Evolutionary conservation across 2,329 filamentous ascomycete species (phyloP), one percentile per base, ranked within the genome.

Genomic region (Neofusicoccum ribis): DNA sequence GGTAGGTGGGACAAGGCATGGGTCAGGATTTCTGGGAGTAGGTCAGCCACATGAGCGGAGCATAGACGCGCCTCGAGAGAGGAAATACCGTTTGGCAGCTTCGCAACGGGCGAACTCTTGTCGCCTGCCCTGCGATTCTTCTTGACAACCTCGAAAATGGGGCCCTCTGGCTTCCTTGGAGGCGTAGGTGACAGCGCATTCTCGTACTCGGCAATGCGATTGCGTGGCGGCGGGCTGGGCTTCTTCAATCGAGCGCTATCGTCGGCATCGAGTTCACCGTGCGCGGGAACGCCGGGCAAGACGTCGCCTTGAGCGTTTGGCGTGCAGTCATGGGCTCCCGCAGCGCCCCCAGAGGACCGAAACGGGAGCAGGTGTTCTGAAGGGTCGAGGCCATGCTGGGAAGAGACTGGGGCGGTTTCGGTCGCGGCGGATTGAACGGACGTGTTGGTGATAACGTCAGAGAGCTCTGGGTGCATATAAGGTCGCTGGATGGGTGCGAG

Each of bases 1-100:
- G 93, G 90, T 61, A 99, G 83, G 80, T 98, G 91, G 44, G 95
- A 97, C 65, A 98, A 81, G 37, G 96, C 89, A 72, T 97, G 93
- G 11, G 92, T 97, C 77, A 98, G 79, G 65, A 98, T 89, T 84
- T 99, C 95, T 97, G 77, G 65, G 56, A 27, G 50, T 15, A 62
- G 74, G 76, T 74, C 71, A 66, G 58, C 34, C 17, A n/a, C 49
- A 65, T 15, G 15, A 12, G 41, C 43, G 14, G 6, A 14, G 23
- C 23, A 39, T 11, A 7, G 20, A 34, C 63, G 11, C 36, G 31
- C 31, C 23, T 43, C 27, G 7, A 36, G 20, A 43, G 62, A 56
- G 52, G 34, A 5, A 84, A 71, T 80, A 96, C 93, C 93, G 82
- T 96, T 97, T 6, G 94, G 93, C 68, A 97, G 89, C 63, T 82